phyloP scores from a whole-genome alignment of 2,329 filamentous ascomycete species.

The Pseudogymnoascus sp. region DNA sequence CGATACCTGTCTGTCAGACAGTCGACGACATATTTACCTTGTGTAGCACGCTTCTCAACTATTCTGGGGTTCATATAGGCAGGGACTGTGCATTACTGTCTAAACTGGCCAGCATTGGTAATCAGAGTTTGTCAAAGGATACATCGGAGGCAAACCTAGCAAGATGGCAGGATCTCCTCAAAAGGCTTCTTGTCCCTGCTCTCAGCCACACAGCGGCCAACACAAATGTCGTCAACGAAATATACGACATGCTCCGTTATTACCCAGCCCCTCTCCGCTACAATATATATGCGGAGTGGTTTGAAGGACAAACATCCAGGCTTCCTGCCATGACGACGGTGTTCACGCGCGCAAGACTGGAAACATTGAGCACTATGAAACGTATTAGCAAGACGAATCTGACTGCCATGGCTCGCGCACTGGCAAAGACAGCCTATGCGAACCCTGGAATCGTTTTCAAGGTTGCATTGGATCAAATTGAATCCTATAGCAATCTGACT shows the following conservation, averaged over 20 bases:
- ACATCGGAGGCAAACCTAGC: conserved; percentile 60
- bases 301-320: conserved; percentile 69
- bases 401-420: conserved; percentile 73
- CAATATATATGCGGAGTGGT: conserved; percentile 91
- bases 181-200: conserved; percentile 77
- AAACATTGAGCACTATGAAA: conserved; percentile 83
- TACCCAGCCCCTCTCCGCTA: conserved; percentile 75
- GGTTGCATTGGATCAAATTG: conserved; percentile 82
- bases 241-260: conserved; percentile 74
- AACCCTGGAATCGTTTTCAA: conserved; percentile 89
- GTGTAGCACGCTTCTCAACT: conserved; percentile 75
- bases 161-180: conserved; percentile 80
- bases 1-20: conserved; percentile 81
- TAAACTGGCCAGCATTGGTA: conserved; percentile 81
- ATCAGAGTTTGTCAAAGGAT: conserved; percentile 66
- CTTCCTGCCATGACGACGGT: conserved; percentile 70
- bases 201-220: conserved; percentile 83
- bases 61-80: conserved; percentile 84
- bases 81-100: conserved; percentile 70
- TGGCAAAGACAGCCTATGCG: conserved; percentile 87
- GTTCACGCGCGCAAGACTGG: conserved; percentile 68
- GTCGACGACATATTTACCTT: conserved; percentile 87
- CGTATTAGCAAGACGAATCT: conserved; percentile 84
- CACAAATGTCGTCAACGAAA: conserved; percentile 73
- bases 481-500: conserved; percentile 91